Evolutionary conservation across 129 eudicot species (phyloP), one percentile per base, ranked within the genome.

Genomic region (Calendula officinalis): DNA sequence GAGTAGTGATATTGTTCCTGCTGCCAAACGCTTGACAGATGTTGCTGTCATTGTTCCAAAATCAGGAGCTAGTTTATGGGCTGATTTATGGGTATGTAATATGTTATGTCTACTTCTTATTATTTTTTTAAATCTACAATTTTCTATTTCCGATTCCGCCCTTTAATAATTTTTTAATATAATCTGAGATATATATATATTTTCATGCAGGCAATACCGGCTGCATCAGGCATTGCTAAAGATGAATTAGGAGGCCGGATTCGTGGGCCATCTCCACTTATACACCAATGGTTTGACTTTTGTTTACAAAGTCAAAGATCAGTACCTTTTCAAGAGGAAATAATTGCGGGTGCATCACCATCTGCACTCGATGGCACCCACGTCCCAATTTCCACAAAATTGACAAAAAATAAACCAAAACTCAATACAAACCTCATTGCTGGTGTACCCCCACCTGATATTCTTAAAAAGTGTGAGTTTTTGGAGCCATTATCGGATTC

Each of bases 21-120:
- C 82, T 67, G 96, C 91, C 66, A 92, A 85, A 77, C 87, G 94
- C 53, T 62, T 84, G 86, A 77, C 96, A 38, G 81, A 85, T 69
- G 78, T 88, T 75, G 81, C 87, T 45, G 99, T 92, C 42, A 77
- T 92, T 55, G 96, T 92, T 73, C 99, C 99, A 39, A 85, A 85
- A 17, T 85, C 96, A 56, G 99, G 99, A 66, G 82, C 96, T 60
- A 88, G 99, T 75, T 78, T 92, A 67, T 92, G 99, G 99, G 95
- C 99, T 11, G 99, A 92, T 75, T 70, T 88, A 16, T 92, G 99
- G 99, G 99, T 92, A 81, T 43, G 88, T 45, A 22, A 22, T 22
- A 22, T 22, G 30, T 22, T 22, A 22, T 22, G 30, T 22, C 30
- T 22, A 22, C 1, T 22, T 22, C 2, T 22, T 22, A 8, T 44